Percentiles rank a stretch among this genome's conserved stretches.
phyloP scores from a whole-genome alignment of 176 grass and related monocot species.

The Triticum dicoccoides region DNA sequence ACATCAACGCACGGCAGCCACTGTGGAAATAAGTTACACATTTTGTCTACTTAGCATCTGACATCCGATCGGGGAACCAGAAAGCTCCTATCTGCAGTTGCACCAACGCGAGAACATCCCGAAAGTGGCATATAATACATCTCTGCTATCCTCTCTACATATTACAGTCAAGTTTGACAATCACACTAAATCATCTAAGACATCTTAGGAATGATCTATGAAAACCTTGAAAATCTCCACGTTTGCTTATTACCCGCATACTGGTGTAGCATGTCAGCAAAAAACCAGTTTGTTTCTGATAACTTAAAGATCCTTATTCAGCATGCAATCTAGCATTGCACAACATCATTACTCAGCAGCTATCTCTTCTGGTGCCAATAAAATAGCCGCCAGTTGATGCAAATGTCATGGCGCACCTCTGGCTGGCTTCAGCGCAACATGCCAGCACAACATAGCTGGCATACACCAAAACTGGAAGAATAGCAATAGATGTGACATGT shows the following conservation, averaged over 20 bases:
- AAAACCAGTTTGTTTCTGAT: not conserved
- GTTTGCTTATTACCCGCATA: constrained; percentile 1
- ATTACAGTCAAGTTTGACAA: not conserved
- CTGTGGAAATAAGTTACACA: not conserved
- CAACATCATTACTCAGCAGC: not conserved
- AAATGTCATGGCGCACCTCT: not conserved
- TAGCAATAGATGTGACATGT: not conserved
- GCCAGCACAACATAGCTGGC: not conserved
- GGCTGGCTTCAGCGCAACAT: not conserved
- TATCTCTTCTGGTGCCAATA: not conserved
- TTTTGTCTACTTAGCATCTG: not conserved
- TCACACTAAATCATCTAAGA: not conserved
- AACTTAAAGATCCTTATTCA: not conserved
- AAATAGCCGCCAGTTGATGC: constrained; percentile 14
- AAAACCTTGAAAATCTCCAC: not conserved
- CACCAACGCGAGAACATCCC: not conserved
- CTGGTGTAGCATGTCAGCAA: not conserved
- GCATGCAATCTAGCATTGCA: constrained; percentile 21
- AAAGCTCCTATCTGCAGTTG: not conserved
- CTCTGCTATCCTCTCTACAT: not conserved
- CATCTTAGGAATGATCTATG: not conserved
- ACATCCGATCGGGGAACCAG: not conserved
- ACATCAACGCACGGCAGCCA: not conserved
- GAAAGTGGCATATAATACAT: not conserved
- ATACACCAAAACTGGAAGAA: constrained; percentile 12